These are phyloP conservation scores for Pseudopediastrum boryanum DNA, from an alignment of 139 green algal species.

Conservation along the genomic window DNA sequence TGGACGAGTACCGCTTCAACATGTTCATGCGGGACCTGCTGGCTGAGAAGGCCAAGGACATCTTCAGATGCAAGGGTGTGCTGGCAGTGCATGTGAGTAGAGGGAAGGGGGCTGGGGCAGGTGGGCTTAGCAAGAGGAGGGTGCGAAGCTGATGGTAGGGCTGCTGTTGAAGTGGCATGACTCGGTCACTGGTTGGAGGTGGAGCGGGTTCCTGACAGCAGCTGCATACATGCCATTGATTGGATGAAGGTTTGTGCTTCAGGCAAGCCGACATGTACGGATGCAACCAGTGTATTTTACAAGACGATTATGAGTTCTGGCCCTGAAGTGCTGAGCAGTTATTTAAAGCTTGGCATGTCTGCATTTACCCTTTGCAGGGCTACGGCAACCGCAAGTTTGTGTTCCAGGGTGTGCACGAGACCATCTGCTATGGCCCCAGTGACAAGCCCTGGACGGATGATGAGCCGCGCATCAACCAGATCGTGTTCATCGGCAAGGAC, in stretches of 20 bases:
- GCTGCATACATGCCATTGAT: background rate
- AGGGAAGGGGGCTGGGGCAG: background rate
- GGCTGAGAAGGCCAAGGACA: slow-evolving; percentile 80
- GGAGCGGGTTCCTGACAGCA: background rate
- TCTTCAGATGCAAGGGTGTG: slow-evolving; percentile 86
- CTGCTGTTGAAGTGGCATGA: background rate
- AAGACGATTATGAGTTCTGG: background rate
- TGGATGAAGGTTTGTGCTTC: background rate
- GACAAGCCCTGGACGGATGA: slow-evolving; percentile 63
- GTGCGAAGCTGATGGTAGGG: background rate
- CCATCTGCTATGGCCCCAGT: slow-evolving; percentile 77
- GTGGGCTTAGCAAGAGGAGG: background rate
- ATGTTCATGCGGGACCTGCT: slow-evolving; percentile 88
- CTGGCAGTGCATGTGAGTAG: slow-evolving; percentile 73
- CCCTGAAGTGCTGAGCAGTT: background rate
- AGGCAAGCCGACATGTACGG: background rate
- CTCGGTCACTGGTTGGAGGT: background rate
- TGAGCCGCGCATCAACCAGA: slow-evolving; percentile 74
- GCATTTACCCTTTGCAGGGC: slow-evolving; percentile 34
- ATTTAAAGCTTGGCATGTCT: background rate
- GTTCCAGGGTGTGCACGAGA: slow-evolving; percentile 90
- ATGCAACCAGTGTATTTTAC: background rate
- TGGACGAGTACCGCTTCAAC: slow-evolving; percentile 87
- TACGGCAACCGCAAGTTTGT: slow-evolving; percentile 78
- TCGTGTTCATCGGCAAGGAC: slow-evolving; percentile 85